These are phyloP conservation scores for Xerocomus potaroensis DNA, from an alignment of 768 basidiomycete genomes.

Conservation along the genomic window DNA sequence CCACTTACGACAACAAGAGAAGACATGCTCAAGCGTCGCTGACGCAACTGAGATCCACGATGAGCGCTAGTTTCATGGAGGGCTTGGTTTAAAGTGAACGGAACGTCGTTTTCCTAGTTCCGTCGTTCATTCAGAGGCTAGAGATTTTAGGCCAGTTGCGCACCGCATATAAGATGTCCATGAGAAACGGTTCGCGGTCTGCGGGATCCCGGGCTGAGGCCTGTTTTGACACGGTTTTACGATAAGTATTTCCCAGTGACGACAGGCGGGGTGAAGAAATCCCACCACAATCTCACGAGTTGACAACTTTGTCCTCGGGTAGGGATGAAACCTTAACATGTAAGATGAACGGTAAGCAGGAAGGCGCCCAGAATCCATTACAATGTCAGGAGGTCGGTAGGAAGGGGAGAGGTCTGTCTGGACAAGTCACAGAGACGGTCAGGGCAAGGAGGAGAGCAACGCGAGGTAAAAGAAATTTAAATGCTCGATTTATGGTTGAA, in stretches of 20 bases:
- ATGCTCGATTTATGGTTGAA: constrained; percentile 14
- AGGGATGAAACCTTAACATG: constrained; percentile 27
- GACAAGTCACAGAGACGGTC: not conserved
- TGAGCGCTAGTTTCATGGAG: constrained; percentile 2
- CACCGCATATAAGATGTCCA: not conserved
- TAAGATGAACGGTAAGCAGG: constrained; percentile 29
- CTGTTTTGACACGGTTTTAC: constrained; percentile 7
- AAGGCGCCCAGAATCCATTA: constrained; percentile 15
- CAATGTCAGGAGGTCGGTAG: not conserved
- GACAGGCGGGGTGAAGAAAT: constrained; percentile 1
- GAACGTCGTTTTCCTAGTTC: constrained; percentile 9
- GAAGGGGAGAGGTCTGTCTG: not conserved
- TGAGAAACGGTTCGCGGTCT: not conserved
- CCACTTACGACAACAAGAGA: constrained; percentile 23
- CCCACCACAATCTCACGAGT: constrained; percentile 24
- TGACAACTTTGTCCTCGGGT: constrained; percentile 22
- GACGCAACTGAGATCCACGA: constrained; percentile 1
- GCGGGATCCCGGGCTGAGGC: not conserved
- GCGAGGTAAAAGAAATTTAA: constrained; percentile 1
- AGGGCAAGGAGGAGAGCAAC: constrained; percentile 3
- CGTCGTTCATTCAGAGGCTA: not conserved
- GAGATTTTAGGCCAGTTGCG: not conserved
- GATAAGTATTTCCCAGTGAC: constrained; percentile 9
- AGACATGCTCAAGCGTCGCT: constrained; percentile 15
- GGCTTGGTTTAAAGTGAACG: constrained; percentile 1